Evolutionary conservation across 2,329 filamentous ascomycete species (phyloP), one percentile per base, ranked within the genome.

Genomic region (Chrysosporium queenslandicum): DNA sequence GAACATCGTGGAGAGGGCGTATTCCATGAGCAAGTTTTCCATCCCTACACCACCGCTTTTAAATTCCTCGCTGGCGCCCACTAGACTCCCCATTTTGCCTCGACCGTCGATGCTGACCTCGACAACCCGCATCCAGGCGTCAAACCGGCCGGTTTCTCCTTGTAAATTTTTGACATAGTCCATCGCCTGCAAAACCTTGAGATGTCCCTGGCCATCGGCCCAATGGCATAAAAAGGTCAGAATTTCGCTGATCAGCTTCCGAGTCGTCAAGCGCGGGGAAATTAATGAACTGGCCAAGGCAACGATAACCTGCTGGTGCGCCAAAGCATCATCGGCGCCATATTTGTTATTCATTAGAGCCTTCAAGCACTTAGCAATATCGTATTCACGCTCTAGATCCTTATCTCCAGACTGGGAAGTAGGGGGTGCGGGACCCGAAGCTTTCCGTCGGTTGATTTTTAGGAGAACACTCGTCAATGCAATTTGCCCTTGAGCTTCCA

Each of bases 311-410:
- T 91, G 87, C 64, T 92, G 86, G 65, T 97, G 90, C 55, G 81
- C 77, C 53, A 98, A 76, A 16, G 92, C 92, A 77, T 98, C 90
- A 66, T 98, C 92, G 56, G 92, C 92, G 56, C 92, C 92, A 67
- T 94, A 97, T 68, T 95, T 96, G 79, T 96, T 98, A 80, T 98
- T 98, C 86, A 97, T 94, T 53, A 97, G 72, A 29, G 90, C 89
- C 74, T 97, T 97, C 54, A 98, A 72, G 72, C 92, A 97, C 72
- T 98, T 98, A 66, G 95, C 82, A 57, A 98, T 95, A 65, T 97
- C 92, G 66, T 97, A 97, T 71, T 95, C 90, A 60, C 86, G 82
- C 64, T 96, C 90, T 46, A 92, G 76, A 64, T 91, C 87, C 67
- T 86, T 88, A 61, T 94, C 88, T 53, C 73, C 79, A 66, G 73